These are phyloP conservation scores for Penicilliopsis zonata DNA, from an alignment of 495 filamentous ascomycete species.

Conservation along the genomic window DNA sequence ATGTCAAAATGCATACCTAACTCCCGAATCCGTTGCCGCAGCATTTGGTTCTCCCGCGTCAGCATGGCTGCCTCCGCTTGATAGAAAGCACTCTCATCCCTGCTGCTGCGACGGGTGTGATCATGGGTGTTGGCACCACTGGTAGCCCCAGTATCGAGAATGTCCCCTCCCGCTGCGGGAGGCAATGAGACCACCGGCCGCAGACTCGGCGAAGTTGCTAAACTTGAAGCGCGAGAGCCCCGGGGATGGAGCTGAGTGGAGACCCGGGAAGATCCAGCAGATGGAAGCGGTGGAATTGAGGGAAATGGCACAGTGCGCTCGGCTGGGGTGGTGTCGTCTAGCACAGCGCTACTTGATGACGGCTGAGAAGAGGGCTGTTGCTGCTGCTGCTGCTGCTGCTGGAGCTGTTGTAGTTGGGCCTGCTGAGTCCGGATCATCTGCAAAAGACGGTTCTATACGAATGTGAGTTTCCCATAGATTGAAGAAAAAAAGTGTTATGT, in stretches of 20 bases:
- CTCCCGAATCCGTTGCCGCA: constrained; percentile 73
- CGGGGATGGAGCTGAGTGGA: constrained; percentile 29
- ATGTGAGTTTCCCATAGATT: too few species aligned
- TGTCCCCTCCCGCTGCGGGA: background rate
- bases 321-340: constrained; percentile 58
- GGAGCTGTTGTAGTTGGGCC: constrained; percentile 60
- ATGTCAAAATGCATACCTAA: constrained; percentile 33
- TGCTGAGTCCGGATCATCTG: constrained; percentile 84
- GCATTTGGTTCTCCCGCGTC: constrained; percentile 85
- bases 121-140: background rate
- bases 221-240: constrained; percentile 27
- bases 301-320: constrained; percentile 47
- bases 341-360: constrained; percentile 32
- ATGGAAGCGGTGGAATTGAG: constrained; percentile 22
- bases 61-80: constrained; percentile 86
- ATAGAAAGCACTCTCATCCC: constrained; percentile 79
- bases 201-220: constrained; percentile 23
- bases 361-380: constrained; percentile 7
- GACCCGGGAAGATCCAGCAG: constrained; percentile 14
- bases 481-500: too few species aligned
- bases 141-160: too few species aligned
- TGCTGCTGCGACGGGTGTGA: constrained; percentile 28
- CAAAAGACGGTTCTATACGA: constrained; percentile 69
- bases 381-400: constrained; percentile 27
- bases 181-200: constrained; percentile 11